Conservation (phyloP, 1,284 basidiomycete genomes). For the Marasmius oreades region DNA sequence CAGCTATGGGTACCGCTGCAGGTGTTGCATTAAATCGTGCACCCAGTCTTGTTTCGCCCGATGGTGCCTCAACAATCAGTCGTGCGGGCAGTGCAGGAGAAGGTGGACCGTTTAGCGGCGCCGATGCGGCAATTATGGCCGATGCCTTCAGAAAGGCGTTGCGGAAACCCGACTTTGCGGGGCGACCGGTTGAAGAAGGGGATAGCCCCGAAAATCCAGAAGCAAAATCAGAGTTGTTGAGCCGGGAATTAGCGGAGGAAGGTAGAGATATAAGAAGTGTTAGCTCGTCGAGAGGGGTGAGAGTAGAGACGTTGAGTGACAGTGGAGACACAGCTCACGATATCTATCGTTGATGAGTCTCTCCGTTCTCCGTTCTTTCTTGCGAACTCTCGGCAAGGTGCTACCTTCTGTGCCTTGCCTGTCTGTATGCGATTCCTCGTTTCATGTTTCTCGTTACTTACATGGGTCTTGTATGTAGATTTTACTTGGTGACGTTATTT, state of each 20-base stretch:
- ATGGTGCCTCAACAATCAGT: constrained; percentile 67
- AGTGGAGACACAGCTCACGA: constrained; percentile 51
- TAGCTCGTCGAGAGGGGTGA: constrained; percentile 69
- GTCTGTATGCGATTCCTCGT: not conserved
- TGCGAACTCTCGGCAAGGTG: not conserved
- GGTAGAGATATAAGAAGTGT: constrained; percentile 80
- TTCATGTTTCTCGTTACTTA: constrained; percentile 1
- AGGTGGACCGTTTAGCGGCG: constrained; percentile 67
- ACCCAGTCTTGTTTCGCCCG: constrained; percentile 48
- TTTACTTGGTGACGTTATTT: constrained; percentile 3
- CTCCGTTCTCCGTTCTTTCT: not conserved
- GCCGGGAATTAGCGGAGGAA: constrained; percentile 74
- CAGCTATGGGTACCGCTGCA: constrained; percentile 13
- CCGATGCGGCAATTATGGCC: constrained; percentile 85
- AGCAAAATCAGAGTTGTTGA: constrained; percentile 48
- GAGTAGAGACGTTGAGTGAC: constrained; percentile 66
- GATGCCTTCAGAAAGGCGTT: constrained; percentile 81
- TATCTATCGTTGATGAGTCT: constrained; percentile 25
- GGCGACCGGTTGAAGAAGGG: constrained; percentile 63
- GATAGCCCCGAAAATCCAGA: constrained; percentile 46
- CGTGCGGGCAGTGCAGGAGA: constrained; percentile 55
- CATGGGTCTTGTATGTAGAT: constrained; percentile 4
- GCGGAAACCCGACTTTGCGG: constrained; percentile 79
- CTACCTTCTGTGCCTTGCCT: not conserved
- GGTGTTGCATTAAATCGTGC: constrained; percentile 29